Percentiles rank a stretch among this genome's conserved stretches.
Conservation (phyloP, 192 early-diverging fungal genomes). For the Diversispora epigaea region DNA sequence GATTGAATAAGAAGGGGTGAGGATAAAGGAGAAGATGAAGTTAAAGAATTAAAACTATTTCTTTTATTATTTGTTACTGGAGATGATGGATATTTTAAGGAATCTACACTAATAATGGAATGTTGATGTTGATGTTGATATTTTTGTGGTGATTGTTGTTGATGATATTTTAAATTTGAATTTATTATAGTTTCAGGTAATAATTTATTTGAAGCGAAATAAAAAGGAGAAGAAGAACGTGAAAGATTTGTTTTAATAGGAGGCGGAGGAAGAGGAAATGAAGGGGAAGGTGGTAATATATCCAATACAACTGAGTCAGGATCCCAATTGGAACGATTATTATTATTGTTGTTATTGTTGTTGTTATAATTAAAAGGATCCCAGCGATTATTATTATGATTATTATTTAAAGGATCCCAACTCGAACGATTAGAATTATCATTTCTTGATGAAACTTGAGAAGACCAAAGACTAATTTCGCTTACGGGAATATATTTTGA, state of each 20-base stretch:
- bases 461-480: conserved; percentile 3
- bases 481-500: neutral
- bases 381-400: neutral
- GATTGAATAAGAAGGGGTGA: too few relatives aligned
- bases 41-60: too few relatives aligned
- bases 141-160: neutral
- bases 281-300: too few relatives aligned
- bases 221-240: neutral
- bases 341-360: neutral
- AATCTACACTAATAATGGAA: neutral
- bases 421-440: neutral
- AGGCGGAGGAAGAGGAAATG: conserved; percentile 9
- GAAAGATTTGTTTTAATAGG: neutral
- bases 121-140: neutral
- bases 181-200: neutral
- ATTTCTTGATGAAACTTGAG: neutral
- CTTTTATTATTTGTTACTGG: neutral
- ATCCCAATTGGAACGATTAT: too few relatives aligned
- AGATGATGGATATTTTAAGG: conserved; percentile 16
- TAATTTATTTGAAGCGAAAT: neutral
- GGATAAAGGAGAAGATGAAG: too few relatives aligned
- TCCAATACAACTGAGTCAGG: too few relatives aligned
- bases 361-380: neutral
- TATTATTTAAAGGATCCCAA: too few relatives aligned
- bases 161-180: neutral